Evolutionary conservation across 805 yeast species (phyloP).

Genomic region (Geotrichum ghanense): DNA sequence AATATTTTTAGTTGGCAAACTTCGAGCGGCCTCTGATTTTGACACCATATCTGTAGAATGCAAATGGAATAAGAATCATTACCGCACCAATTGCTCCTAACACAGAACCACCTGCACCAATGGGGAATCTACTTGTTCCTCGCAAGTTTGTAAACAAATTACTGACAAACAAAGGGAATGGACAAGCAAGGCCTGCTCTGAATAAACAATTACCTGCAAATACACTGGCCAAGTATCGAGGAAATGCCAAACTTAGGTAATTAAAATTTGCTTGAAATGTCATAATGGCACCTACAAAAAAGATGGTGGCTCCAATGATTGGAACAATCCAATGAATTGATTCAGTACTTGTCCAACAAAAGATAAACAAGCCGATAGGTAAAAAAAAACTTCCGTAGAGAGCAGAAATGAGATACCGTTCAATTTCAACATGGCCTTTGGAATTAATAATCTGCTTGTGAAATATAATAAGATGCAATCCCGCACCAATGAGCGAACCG

Average conservation of each 20-base stretch:
- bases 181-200: slow-evolving; percentile 43
- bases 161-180: slow-evolving; percentile 53
- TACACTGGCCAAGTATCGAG: slow-evolving; percentile 42
- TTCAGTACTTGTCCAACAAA: slow-evolving; percentile 40
- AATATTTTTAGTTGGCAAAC: too few relatives aligned
- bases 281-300: slow-evolving; percentile 30
- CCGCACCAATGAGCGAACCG: slow-evolving; percentile 33
- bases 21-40: not conserved
- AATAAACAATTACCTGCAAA: slow-evolving; percentile 46
- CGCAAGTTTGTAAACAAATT: slow-evolving; percentile 39
- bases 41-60: not conserved
- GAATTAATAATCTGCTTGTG: not conserved
- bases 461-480: not conserved
- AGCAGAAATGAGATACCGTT: slow-evolving; percentile 11
- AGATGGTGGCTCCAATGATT: slow-evolving; percentile 32
- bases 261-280: slow-evolving; percentile 40
- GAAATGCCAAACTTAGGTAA: slow-evolving; percentile 37
- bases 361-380: slow-evolving; percentile 36
- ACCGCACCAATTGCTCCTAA: not conserved
- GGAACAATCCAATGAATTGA: slow-evolving; percentile 42
- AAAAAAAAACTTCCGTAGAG: slow-evolving; percentile 19
- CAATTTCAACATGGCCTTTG: slow-evolving; percentile 6
- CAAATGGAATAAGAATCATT: not conserved
- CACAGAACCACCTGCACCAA: slow-evolving; percentile 23
- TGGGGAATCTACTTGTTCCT: slow-evolving; percentile 44